phyloP scores from a whole-genome alignment of 139 green algal species.

The Limnomonas spitsbergensis region DNA sequence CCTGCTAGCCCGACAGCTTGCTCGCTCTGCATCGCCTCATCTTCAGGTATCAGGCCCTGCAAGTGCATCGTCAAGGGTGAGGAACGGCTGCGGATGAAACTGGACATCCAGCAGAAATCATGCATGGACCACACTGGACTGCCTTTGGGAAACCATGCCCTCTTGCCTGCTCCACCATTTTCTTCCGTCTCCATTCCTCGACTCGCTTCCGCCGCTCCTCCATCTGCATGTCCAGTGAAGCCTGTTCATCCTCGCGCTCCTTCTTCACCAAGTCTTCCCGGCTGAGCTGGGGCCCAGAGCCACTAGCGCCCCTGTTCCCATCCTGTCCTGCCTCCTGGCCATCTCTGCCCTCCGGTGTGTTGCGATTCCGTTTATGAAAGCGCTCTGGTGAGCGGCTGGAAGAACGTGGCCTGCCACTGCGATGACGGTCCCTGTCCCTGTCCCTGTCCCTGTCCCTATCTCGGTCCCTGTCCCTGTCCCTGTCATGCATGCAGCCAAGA shows the following conservation, averaged over 20 bases:
- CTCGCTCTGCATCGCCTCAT: too few species aligned
- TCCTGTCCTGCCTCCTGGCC: background rate
- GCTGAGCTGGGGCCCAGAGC: too few species aligned
- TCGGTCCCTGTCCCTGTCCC: conserved; percentile 16
- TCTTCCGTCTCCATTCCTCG: conserved; percentile 65
- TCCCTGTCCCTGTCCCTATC: conserved; percentile 20
- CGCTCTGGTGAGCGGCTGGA: background rate
- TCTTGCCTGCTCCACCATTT: conserved; percentile 24
- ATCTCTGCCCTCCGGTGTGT: background rate
- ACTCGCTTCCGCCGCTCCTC: conserved; percentile 64
- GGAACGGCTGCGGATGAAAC: too few species aligned
- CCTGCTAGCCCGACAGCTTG: too few species aligned
- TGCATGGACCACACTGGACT: background rate
- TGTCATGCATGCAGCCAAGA: background rate
- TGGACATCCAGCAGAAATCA: background rate
- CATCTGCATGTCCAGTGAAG: conserved; percentile 62
- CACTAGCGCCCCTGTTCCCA: background rate
- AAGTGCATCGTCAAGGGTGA: too few species aligned
- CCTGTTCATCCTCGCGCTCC: conserved; percentile 36
- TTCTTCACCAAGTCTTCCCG: conserved; percentile 18
- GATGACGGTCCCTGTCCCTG: background rate
- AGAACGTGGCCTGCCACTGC: background rate
- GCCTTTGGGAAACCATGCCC: background rate
- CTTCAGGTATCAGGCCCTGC: too few species aligned
- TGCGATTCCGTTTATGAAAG: conserved; percentile 10